phyloP scores from a whole-genome alignment of 345 rosid species.

The Acer yangbiense region DNA sequence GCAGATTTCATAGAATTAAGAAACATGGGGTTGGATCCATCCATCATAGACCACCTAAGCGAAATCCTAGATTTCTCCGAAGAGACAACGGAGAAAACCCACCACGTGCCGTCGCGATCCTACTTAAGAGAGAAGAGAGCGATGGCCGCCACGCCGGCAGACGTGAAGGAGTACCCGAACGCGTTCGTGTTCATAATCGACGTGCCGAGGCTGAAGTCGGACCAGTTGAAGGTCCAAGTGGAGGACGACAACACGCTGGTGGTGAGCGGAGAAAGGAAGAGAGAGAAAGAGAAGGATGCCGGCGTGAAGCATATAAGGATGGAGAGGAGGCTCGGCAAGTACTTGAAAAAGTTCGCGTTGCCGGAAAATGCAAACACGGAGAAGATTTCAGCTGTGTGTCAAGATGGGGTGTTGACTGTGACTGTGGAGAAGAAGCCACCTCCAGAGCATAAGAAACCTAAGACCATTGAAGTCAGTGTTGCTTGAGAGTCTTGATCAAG shows the following conservation, averaged over 20 bases:
- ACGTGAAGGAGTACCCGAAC: conserved; percentile 20
- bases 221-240: conserved; percentile 13
- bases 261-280: conserved; percentile 16
- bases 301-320: conserved; percentile 12
- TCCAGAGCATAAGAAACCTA: conserved; percentile 15
- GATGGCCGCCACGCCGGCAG: conserved; percentile 19
- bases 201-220: conserved; percentile 27
- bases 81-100: neutral
- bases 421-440: conserved; percentile 16
- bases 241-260: conserved; percentile 18
- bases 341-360: conserved; percentile 17
- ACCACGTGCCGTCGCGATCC: conserved; percentile 15
- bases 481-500: too few relatives aligned
- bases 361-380: conserved; percentile 17
- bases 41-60: neutral
- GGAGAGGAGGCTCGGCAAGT: conserved; percentile 26
- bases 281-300: conserved; percentile 14
- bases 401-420: conserved; percentile 25
- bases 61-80: neutral
- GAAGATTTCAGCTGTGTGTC: conserved; percentile 8
- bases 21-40: conserved; percentile 8
- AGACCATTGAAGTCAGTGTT: neutral
- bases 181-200: conserved; percentile 16
- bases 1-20: conserved; percentile 1
- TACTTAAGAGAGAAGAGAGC: conserved; percentile 18